Evolutionary conservation across 108 stramenopile genomes (phyloP), one percentile per base, ranked within the genome.

Genomic region (Cyclotella cryptica): DNA sequence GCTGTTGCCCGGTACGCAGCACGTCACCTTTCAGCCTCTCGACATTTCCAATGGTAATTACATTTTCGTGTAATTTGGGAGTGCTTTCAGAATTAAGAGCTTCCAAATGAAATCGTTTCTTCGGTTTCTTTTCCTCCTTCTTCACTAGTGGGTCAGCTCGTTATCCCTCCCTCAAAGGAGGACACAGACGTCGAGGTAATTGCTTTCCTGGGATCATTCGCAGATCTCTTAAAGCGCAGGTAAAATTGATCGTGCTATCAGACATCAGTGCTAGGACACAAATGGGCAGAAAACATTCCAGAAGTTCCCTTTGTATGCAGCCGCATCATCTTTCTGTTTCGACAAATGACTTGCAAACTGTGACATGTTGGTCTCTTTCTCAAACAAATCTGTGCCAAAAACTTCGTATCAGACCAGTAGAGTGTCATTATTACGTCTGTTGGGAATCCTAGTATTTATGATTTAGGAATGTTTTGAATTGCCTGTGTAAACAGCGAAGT

Each of bases 341-440:
- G 3, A 98, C 47, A 92, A 85, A 74, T 96, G 85, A 30, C 95
- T 94, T 12, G 94, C 77, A 84, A 98, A 98, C 29, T 86, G 74
- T 41, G 86, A 89, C 88, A 98, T 90, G 52, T 95, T 85, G 21
- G 97, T 94, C 72, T 96, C 96, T 72, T 95, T 96, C 66, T 92
- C 89, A 78, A 96, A 98, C 60, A 98, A 75, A 72, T 93, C 87
- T 40, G 84, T 73, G 47, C 93, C 95, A 85, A 93, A 91, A 13
- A 96, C 84, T 73, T 96, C 94, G 44, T 93, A 95, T 26, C 91
- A 87, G 41, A 96, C 93, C 57, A 87, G n/a, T 65, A 87, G 85
- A 12, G 72, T 84, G 74, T 93, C 95, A 52, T 89, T 89, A 46
- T 78, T 83, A 11, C 91, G 78, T 66, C 78, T 81, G 77, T 88